A percentile compares a stretch with the other conserved stretches of the same genome.
Evolutionary conservation across 345 rosid species (phyloP).

Genomic region (Rhizophora apiculata): DNA sequence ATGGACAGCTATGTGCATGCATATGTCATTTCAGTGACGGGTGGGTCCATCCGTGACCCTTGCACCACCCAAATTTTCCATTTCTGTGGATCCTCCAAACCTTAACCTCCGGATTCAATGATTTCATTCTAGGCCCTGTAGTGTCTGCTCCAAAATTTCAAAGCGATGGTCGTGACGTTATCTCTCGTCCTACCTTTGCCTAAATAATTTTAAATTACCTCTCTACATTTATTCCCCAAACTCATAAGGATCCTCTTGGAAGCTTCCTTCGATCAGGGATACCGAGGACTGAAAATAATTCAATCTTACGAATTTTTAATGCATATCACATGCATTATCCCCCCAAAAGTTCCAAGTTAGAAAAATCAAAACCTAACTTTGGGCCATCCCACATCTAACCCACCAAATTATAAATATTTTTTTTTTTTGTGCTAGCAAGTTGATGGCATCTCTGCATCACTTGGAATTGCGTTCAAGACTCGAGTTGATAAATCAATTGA

Average conservation of each 20-base stretch:
- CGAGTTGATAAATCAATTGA: too few relatives aligned
- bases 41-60: slow-evolving; percentile 1
- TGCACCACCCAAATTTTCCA: neutral
- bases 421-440: too few relatives aligned
- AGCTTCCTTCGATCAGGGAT: neutral
- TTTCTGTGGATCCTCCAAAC: neutral
- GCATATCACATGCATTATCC: neutral
- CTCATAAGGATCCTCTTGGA: neutral
- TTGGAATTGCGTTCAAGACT: too few relatives aligned
- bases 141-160: neutral
- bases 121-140: neutral
- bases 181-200: neutral
- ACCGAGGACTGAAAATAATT: neutral
- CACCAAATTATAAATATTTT: neutral
- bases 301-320: neutral
- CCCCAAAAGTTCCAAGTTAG: neutral
- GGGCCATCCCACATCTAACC: slow-evolving; percentile 5
- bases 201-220: neutral
- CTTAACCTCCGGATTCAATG: neutral
- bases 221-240: neutral
- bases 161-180: neutral
- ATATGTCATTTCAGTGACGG: neutral
- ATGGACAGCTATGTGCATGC: neutral
- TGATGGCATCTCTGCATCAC: too few relatives aligned
- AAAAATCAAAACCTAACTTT: slow-evolving; percentile 7